Conservation (phyloP, 345 rosid species). For the Eucalyptus polyanthemos region DNA sequence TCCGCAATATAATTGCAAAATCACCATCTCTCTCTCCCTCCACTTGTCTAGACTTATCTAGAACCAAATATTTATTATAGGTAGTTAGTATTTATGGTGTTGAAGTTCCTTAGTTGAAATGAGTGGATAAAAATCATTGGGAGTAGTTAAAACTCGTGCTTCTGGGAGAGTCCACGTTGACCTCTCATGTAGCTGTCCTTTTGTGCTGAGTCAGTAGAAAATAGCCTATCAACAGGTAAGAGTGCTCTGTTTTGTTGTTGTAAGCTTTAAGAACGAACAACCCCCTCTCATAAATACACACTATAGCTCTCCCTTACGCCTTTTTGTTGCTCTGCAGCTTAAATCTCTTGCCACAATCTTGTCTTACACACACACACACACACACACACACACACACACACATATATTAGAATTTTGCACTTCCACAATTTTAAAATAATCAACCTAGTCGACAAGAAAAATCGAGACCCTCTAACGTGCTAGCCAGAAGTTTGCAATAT, state of each 20-base stretch:
- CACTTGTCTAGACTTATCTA: no score
- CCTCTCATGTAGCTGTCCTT: neutral
- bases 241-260: neutral
- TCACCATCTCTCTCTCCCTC: no score
- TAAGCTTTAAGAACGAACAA: neutral
- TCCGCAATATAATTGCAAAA: no score
- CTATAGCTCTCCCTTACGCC: neutral
- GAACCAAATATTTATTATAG: no score
- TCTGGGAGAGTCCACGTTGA: neutral
- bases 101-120: neutral
- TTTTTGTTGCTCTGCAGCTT: neutral
- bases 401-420: neutral
- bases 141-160: neutral
- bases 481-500: neutral
- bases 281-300: neutral
- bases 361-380: neutral
- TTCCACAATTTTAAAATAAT: neutral
- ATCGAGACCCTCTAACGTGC: neutral
- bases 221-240: neutral
- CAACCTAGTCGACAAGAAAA: neutral
- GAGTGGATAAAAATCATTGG: neutral
- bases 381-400: no score
- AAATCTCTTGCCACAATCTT: neutral
- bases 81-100: neutral
- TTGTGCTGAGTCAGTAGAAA: neutral